Evolutionary conservation across 192 early-diverging fungal genomes (phyloP).

Genomic region (Thoreauomyces humboldtii): DNA sequence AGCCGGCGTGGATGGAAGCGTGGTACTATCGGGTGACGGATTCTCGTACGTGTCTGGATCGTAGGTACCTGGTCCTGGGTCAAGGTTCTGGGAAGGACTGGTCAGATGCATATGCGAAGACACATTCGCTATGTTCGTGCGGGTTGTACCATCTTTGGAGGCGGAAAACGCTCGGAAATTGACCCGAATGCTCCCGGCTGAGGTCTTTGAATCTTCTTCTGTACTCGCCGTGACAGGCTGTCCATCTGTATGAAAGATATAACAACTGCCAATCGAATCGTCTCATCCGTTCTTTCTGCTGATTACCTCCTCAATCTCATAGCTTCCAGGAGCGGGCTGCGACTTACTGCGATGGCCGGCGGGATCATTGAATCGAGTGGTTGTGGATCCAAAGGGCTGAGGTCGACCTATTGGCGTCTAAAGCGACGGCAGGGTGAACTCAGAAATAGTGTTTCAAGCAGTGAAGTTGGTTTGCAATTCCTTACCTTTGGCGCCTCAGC

Average conservation of each 20-base stretch:
- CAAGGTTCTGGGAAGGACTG: constrained; percentile 18
- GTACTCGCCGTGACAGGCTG: constrained; percentile 21
- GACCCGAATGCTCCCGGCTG: constrained; percentile 41
- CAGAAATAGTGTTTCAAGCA: not conserved
- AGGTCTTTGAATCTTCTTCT: constrained; percentile 6
- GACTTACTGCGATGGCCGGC: constrained; percentile 15
- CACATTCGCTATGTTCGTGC: not conserved
- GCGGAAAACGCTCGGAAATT: constrained; percentile 37
- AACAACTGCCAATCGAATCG: no score
- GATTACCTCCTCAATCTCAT: constrained; percentile 42
- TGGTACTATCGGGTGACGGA: not conserved
- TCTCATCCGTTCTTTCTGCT: no score
- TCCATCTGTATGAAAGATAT: constrained; percentile 22
- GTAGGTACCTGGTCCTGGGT: constrained; percentile 47
- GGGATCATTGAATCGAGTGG: constrained; percentile 35
- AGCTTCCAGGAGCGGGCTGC: constrained; percentile 43
- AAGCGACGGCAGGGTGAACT: not conserved
- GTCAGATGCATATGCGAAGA: not conserved
- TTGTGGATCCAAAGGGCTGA: constrained; percentile 51
- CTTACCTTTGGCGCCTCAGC: constrained; percentile 30
- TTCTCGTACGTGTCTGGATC: constrained; percentile 4
- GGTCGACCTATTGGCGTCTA: constrained; percentile 34
- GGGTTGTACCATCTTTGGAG: constrained; percentile 7
- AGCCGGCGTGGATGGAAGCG: constrained; percentile 11
- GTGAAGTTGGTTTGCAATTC: not conserved